Percentiles rank a stretch among this genome's conserved stretches.
Conservation (phyloP, 2,329 filamentous ascomycete genomes). For the Cercospora zeina region DNA sequence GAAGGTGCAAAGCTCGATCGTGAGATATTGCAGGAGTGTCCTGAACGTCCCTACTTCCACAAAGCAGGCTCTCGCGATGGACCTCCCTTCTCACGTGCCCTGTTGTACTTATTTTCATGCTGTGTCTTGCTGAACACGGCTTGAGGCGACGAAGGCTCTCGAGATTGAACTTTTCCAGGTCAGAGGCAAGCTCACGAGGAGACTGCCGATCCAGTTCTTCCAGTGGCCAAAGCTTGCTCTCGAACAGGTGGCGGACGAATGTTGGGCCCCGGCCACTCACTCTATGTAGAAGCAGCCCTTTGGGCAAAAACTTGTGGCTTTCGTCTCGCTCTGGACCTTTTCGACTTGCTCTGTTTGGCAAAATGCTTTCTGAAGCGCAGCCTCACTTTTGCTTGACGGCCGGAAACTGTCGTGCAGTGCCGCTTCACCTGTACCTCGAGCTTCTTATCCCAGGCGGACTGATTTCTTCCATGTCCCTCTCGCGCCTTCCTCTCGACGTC, state of each 20-base stretch:
- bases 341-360: neutral
- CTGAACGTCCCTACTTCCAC: too few relatives aligned
- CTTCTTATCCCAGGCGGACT: neutral
- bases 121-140: neutral
- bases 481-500: neutral
- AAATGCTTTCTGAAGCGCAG: neutral
- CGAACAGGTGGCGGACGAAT: neutral
- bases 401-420: neutral
- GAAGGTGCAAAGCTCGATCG: too few relatives aligned
- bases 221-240: neutral
- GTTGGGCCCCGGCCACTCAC: neutral
- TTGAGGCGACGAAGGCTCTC: neutral
- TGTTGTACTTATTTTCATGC: too few relatives aligned
- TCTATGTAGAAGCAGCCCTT: neutral
- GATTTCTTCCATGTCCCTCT: constrained; percentile 2
- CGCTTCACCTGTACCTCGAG: constrained; percentile 7
- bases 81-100: too few relatives aligned
- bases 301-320: neutral
- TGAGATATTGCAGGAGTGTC: too few relatives aligned
- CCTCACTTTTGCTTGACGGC: neutral
- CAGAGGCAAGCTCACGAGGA: neutral
- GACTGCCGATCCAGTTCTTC: neutral
- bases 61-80: too few relatives aligned
- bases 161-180: neutral
- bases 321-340: neutral